Evolutionary conservation across 2,329 filamentous ascomycete species (phyloP).

Genomic region (Pyricularia sp.): DNA sequence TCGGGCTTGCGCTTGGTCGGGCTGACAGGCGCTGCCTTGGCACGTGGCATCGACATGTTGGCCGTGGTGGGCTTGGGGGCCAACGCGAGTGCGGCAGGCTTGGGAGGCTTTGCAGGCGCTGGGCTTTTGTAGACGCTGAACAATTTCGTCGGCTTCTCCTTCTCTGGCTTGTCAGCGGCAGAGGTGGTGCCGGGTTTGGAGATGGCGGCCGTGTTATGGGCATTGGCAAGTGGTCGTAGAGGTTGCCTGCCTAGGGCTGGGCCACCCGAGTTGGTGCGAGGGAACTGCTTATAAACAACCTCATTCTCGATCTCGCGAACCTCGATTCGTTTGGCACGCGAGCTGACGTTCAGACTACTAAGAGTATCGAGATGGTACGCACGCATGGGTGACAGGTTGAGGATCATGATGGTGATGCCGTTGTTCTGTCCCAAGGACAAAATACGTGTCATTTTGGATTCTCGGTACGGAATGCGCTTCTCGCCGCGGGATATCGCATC

Average conservation of each 20-base stretch:
- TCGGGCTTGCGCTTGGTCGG: slow-evolving; percentile 31
- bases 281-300: slow-evolving; percentile 71
- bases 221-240: slow-evolving; percentile 64
- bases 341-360: slow-evolving; percentile 90
- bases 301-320: slow-evolving; percentile 94
- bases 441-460: slow-evolving; percentile 96
- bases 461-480: slow-evolving; percentile 79
- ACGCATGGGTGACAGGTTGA: slow-evolving; percentile 85
- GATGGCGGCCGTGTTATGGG: slow-evolving; percentile 47
- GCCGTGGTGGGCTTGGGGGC: slow-evolving; percentile 13
- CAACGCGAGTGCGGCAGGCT: slow-evolving; percentile 18
- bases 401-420: slow-evolving; percentile 90
- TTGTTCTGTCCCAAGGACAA: slow-evolving; percentile 89
- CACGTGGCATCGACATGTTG: slow-evolving; percentile 23
- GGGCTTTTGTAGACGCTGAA: slow-evolving; percentile 79
- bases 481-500: slow-evolving; percentile 77
- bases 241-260: slow-evolving; percentile 57
- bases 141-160: slow-evolving; percentile 65
- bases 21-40: slow-evolving; percentile 12
- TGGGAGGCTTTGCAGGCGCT: slow-evolving; percentile 37
- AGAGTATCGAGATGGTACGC: slow-evolving; percentile 91
- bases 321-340: slow-evolving; percentile 91
- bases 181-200: slow-evolving; percentile 26
- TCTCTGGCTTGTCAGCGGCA: slow-evolving; percentile 40
- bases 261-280: slow-evolving; percentile 36